A percentile compares a stretch with the other conserved stretches of the same genome.
These are phyloP conservation scores for Alternaria longipes DNA, from an alignment of 2,329 filamentous ascomycete species.

Conservation along the genomic window DNA sequence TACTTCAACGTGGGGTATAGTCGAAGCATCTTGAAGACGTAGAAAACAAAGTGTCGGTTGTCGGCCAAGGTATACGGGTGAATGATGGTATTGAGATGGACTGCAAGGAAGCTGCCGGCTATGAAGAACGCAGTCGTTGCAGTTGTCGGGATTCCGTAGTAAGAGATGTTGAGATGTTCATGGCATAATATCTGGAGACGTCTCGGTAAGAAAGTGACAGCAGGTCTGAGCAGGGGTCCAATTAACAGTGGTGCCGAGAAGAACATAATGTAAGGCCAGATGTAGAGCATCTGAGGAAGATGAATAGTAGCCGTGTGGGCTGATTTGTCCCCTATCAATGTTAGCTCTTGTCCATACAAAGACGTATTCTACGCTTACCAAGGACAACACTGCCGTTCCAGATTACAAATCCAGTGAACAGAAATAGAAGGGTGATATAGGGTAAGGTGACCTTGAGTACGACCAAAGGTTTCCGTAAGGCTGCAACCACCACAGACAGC, in stretches of 20 bases:
- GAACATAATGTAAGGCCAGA: constrained; percentile 89
- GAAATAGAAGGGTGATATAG: constrained; percentile 68
- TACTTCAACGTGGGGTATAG: constrained; percentile 72
- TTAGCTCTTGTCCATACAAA: constrained; percentile 21
- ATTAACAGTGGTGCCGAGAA: constrained; percentile 84
- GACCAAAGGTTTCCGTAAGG: constrained; percentile 54
- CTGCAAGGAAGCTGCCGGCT: constrained; percentile 56
- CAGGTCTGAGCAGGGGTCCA: constrained; percentile 59
- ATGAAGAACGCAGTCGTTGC: constrained; percentile 48
- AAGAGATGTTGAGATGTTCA: constrained; percentile 12
- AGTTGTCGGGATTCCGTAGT: constrained; percentile 26
- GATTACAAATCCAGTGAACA: constrained; percentile 78
- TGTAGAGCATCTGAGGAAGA: constrained; percentile 90
- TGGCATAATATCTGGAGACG: constrained; percentile 17
- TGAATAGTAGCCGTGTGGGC: constrained; percentile 93
- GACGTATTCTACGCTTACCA: constrained; percentile 60
- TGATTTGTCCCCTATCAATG: constrained; percentile 79
- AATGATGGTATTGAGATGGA: constrained; percentile 88
- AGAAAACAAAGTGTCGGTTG: constrained; percentile 97
- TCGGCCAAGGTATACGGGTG: constrained; percentile 97
- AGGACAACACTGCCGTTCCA: constrained; percentile 95
- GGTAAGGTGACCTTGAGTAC: constrained; percentile 56
- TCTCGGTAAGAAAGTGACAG: constrained; percentile 38
- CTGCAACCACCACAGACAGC: constrained; percentile 71
- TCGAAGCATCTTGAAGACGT: constrained; percentile 86